Base-by-base conservation (phyloP, 2,329 filamentous ascomycete species). In the Aspergillus unguis region DNA sequence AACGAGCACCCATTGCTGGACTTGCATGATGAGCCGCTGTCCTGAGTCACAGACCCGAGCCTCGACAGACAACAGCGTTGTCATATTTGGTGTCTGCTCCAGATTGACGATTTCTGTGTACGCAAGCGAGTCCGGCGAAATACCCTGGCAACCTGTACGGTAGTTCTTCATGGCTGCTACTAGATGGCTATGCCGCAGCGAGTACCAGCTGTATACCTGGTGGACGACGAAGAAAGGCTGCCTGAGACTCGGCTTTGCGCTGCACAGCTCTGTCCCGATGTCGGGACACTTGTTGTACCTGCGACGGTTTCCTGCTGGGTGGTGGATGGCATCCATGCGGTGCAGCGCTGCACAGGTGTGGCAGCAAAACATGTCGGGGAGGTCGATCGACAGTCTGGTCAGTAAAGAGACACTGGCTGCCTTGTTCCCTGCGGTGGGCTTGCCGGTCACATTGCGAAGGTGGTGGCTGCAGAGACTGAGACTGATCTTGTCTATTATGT, bases 391-490 rank as follows among this genome's bases (percentile, higher is more conserved):
- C 23, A 53, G 10, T 28, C 45, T 27, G 35, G 8, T 49, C 23
- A 49, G 41, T 10, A 35, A 11, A 10, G 36, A 26, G 9, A 52
- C 3, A 9, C 8, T 28, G 32, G 42, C 6, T 17, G 50, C 35
- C 3, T 27, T 36, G 29, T 36, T 28, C n/a, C 11, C 17, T 17
- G 6, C 11, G 28, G 9, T 42, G 7, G 5, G 32, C 3, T 40
- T 40, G 29, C 38, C 26, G 23, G 48, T 35, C 9, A 11, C 1
- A n/a, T n/a, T 10, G 4, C 28, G 44, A 5, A 52, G 50, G 17
- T 23, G 31, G 26, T 45, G 47, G 35, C 52, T 54, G 46, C 47
- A 50, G 4, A 46, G 36, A 6, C 29, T 43, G 11, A 54, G 40
- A 23, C 46, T 46, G 47, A 46, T 25, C n/a, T 36, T 43, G 27